Conservation (phyloP, 2,329 filamentous ascomycete genomes). For the Lasiodiplodia theobromae region DNA sequence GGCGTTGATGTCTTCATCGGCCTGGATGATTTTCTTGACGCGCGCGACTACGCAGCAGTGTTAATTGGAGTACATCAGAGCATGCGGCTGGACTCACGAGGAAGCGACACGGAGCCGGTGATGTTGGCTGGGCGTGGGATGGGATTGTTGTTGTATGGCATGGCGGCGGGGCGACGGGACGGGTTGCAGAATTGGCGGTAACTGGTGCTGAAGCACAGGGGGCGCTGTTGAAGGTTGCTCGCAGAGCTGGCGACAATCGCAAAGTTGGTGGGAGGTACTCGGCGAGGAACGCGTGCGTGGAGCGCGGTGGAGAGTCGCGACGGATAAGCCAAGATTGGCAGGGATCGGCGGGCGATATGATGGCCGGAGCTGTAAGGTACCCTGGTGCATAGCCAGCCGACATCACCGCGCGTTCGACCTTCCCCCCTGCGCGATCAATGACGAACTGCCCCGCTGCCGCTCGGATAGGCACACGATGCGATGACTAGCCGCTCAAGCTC, state of each 20-base stretch:
- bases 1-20: conserved; percentile 83
- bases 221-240: not conserved
- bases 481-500: conserved; percentile 54
- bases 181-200: not conserved
- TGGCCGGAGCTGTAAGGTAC: conserved; percentile 22
- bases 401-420: not conserved
- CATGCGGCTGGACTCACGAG: conserved; percentile 66
- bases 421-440: conserved; percentile 21
- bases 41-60: conserved; percentile 71
- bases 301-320: conserved; percentile 23
- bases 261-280: not conserved
- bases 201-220: not conserved
- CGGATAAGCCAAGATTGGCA: conserved; percentile 18
- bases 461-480: conserved; percentile 43
- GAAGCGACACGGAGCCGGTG: conserved; percentile 84
- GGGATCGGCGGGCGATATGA: conserved; percentile 16
- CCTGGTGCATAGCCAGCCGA: conserved; percentile 18
- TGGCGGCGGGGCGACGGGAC: conserved; percentile 48
- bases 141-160: conserved; percentile 90
- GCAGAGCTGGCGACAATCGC: not conserved
- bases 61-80: not conserved
- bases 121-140: conserved; percentile 82
- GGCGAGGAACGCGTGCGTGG: conserved; percentile 14
- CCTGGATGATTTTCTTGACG: conserved; percentile 92
- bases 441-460: conserved; percentile 14